Evolutionary conservation across 305 asterid species (phyloP), one percentile per base, ranked within the genome.

Genomic region (Fraxinus sp.): DNA sequence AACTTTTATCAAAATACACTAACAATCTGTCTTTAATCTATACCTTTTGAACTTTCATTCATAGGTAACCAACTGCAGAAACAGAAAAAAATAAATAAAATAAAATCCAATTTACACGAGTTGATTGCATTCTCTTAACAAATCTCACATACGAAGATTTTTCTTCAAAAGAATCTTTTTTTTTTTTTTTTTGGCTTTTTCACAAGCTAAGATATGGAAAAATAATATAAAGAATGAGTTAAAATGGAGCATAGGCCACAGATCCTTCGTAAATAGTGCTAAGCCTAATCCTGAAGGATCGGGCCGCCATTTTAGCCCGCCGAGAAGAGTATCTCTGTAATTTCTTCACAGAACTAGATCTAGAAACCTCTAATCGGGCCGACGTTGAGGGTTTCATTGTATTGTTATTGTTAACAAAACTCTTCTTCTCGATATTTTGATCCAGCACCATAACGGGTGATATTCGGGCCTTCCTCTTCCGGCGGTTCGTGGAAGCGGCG

Each of bases 231-330:
- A 24, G 13, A 66, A 68, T 28, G 3, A 3, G 0, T 28, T 68
- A 68, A 68, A 68, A 33, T 10, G 74, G 36, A 68, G 80, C 8
- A 74, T 35, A 46, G 7, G 88, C 88, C 24, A 87, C 85, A 10
- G 93, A 88, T 78, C 93, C 96, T 88, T 93, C 97, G 33, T 90
- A 85, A 36, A 93, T 93, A 7, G 97, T 93, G 74, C 85, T 82
- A 5, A 93, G 91, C 82, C 76, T 86, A 20, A 89, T 77, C 66
- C 82, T 85, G 86, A 90, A 90, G 4, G 96, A 92, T 46, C 90
- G 90, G 64, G 88, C 93, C 0, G 94, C 94, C 83, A 89, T 79
- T 84, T 92, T 93, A n/a, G 93, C 95, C 79, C 95, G 86, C 7
- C 86, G 85, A 0, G 94, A 92, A 41, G 94, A 88, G 73, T 66